These are phyloP conservation scores for Lepiota venenata DNA, from an alignment of 768 basidiomycete genomes.

Conservation along the genomic window DNA sequence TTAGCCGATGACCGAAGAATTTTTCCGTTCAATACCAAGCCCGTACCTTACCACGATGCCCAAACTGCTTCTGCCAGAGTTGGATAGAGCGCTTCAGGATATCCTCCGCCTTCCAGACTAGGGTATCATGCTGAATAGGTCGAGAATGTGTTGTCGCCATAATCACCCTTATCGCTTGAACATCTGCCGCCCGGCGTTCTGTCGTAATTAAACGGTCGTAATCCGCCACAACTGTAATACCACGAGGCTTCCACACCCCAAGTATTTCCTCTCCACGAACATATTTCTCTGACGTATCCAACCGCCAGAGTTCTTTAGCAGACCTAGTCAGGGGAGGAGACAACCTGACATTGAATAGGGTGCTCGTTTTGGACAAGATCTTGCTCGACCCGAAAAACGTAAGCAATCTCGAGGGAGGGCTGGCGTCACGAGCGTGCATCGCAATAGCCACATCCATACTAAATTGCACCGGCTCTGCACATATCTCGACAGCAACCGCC, in stretches of 20 bases:
- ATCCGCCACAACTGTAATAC: slow-evolving; percentile 87
- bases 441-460: slow-evolving; percentile 81
- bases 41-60: slow-evolving; percentile 71
- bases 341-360: slow-evolving; percentile 80
- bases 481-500: slow-evolving; percentile 79
- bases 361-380: slow-evolving; percentile 73
- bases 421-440: slow-evolving; percentile 82
- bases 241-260: slow-evolving; percentile 81
- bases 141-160: slow-evolving; percentile 53
- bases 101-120: slow-evolving; percentile 64
- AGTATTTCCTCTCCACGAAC: slow-evolving; percentile 89
- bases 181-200: slow-evolving; percentile 79
- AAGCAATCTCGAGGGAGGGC: slow-evolving; percentile 74
- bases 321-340: slow-evolving; percentile 84
- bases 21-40: slow-evolving; percentile 9
- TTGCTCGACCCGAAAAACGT: slow-evolving; percentile 77
- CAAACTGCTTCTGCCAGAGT: slow-evolving; percentile 85
- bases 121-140: slow-evolving; percentile 46
- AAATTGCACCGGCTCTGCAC: slow-evolving; percentile 86
- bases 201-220: slow-evolving; percentile 68
- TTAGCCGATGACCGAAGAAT: slow-evolving; percentile 8
- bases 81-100: slow-evolving; percentile 63
- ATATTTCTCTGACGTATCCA: slow-evolving; percentile 94
- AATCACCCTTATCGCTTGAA: slow-evolving; percentile 83
- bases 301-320: slow-evolving; percentile 86